Percentiles rank a stretch among this genome's conserved stretches.
Evolutionary conservation across 208 protist genomes (phyloP).

Genomic region (Trypanosoma caninum): DNA sequence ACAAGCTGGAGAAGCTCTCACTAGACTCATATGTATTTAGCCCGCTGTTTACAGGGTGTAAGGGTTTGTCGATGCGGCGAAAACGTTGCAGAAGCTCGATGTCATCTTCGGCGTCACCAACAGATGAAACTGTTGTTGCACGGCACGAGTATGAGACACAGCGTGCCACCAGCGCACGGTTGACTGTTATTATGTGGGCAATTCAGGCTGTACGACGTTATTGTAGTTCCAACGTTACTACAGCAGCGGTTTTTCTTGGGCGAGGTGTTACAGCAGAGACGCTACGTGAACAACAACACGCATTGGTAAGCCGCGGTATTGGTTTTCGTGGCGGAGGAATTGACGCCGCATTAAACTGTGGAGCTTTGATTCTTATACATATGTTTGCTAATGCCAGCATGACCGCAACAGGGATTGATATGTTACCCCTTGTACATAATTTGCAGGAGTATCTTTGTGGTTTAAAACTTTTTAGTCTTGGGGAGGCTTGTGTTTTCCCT

Average conservation of each 20-base stretch:
- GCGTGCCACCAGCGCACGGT: slow-evolving; percentile 46
- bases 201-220: slow-evolving; percentile 73
- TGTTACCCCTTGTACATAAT: slow-evolving; percentile 58
- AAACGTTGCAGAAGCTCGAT: neutral
- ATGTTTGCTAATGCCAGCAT: slow-evolving; percentile 47
- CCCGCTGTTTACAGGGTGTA: slow-evolving; percentile 35
- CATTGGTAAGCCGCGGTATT: slow-evolving; percentile 4
- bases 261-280: slow-evolving; percentile 66
- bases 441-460: slow-evolving; percentile 72
- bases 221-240: slow-evolving; percentile 21
- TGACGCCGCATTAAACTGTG: slow-evolving; percentile 73
- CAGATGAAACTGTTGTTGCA: neutral
- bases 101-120: neutral
- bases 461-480: slow-evolving; percentile 59
- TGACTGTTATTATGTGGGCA: slow-evolving; percentile 61
- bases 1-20: slow-evolving; percentile 46
- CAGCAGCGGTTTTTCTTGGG: slow-evolving; percentile 44
- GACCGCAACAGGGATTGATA: slow-evolving; percentile 17
- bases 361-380: slow-evolving; percentile 77
- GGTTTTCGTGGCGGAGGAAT: slow-evolving; percentile 9
- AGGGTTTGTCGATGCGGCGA: neutral
- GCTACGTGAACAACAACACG: slow-evolving; percentile 50
- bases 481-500: slow-evolving; percentile 28
- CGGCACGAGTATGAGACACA: slow-evolving; percentile 40
- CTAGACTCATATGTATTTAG: slow-evolving; percentile 82